Evolutionary conservation across 495 filamentous ascomycete genomes (phyloP), one percentile per base, ranked within the genome.

Genomic region (Neurospora sp.): DNA sequence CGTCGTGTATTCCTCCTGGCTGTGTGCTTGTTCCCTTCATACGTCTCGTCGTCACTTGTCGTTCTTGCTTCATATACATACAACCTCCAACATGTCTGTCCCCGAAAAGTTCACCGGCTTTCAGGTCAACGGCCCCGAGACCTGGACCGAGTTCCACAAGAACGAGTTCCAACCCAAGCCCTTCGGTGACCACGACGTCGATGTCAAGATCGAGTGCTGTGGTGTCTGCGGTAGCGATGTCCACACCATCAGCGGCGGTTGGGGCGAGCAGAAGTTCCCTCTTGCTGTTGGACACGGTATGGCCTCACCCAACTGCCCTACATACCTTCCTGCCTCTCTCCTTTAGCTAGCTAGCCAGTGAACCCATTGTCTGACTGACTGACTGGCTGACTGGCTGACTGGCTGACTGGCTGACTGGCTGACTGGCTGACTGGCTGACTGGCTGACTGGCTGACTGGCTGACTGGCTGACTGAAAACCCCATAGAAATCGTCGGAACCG

Each of bases 151-250:
- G 11, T 87, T 88, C 78, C 82, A 87, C 76, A 87, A 88, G 80
- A 86, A 87, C 79, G 85, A 87, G 76, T 86, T 88, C 80, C 81
- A 82, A 38, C 86, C 87, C 5, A 88, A 89, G 80, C 87, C 88
- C 7, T 89, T 89, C 70, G 86, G 86, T 66, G 85, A 87, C 76
- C 85, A 88, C 75, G 87, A 88, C 76, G 86, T 90, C 66, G 86
- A 88, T 77, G 80, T 89, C 80, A 85, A 87, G 82, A 85, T 87
- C 66, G 78, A 84, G 70, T 77, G 75, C 74, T 90, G 88, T 76
- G 88, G 89, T 60, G 84, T 90, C 62, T 91, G 88, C 77, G 84
- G 84, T 18, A 88, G 85, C 74, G 87, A 91, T 76, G 75, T 88
- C 35, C 87, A 89, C 78, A 89, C 87, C 72, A 80, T 89, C 73